These are phyloP conservation scores for Hordeum pubiflorum DNA, from an alignment of 202 grass and related monocot species.

Conservation along the genomic window DNA sequence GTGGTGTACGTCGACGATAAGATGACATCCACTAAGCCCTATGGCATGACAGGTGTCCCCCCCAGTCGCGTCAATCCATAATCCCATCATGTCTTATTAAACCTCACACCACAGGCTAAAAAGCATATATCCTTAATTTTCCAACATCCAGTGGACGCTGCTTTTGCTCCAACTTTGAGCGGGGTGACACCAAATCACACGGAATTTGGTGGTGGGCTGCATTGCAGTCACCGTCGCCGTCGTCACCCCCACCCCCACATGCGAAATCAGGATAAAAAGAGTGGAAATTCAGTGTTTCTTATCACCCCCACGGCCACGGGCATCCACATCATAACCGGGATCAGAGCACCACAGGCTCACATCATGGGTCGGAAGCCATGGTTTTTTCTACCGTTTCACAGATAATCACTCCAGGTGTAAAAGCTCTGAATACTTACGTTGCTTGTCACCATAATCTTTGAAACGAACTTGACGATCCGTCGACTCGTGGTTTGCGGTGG, in stretches of 20 bases:
- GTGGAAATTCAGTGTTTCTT: conserved; percentile 29
- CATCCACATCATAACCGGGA: conserved; percentile 31
- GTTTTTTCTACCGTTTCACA: not conserved
- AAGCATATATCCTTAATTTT: conserved; percentile 27
- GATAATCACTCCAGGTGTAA: not conserved
- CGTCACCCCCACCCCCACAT: not conserved
- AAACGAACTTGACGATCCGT: not conserved
- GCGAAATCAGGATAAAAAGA: conserved; percentile 3
- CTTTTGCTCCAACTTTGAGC: conserved; percentile 10
- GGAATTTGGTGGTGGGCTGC: conserved; percentile 17
- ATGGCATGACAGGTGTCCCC: conserved; percentile 26
- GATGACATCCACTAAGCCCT: conserved; percentile 30
- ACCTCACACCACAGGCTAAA: conserved; percentile 2
- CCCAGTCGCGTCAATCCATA: not conserved
- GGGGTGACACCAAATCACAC: conserved; percentile 11
- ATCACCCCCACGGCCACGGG: not conserved
- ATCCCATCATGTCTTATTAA: conserved; percentile 26
- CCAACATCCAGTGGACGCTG: conserved; percentile 8
- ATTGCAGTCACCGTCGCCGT: not conserved
- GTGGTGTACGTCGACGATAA: conserved; percentile 4
- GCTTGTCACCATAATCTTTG: not conserved
- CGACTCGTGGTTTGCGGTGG: not conserved
- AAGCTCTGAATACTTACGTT: not conserved
- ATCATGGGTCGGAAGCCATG: not conserved
- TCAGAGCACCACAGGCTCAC: conserved; percentile 18